Percentiles rank a stretch among this genome's conserved stretches.
Evolutionary conservation across 148 eudicot species (phyloP).

Genomic region (Hydrangea macrophylla): DNA sequence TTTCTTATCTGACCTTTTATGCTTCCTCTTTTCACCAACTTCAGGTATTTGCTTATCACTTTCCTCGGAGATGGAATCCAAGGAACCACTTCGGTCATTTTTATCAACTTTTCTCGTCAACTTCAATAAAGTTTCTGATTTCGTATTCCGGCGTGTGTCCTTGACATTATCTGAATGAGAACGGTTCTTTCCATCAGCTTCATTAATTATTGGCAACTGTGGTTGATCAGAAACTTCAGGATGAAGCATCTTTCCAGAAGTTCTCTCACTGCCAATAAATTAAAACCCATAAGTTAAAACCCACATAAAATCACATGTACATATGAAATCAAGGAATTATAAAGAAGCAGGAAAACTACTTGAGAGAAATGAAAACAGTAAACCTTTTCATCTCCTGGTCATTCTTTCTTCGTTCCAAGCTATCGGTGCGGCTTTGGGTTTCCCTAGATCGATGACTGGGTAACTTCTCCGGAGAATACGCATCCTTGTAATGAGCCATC

Average conservation of each 20-base stretch:
- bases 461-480: slow-evolving; percentile 37
- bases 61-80: slow-evolving; percentile 55
- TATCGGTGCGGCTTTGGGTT: slow-evolving; percentile 20
- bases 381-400: slow-evolving; percentile 44
- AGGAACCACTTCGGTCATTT: slow-evolving; percentile 41
- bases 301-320: neutral
- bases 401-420: slow-evolving; percentile 31
- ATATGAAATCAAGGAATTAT: neutral
- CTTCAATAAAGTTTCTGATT: slow-evolving; percentile 33
- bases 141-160: slow-evolving; percentile 17
- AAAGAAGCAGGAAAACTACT: neutral
- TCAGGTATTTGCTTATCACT: slow-evolving; percentile 46
- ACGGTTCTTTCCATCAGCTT: slow-evolving; percentile 34
- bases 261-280: slow-evolving; percentile 42
- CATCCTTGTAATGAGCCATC: slow-evolving; percentile 17
- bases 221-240: slow-evolving; percentile 26
- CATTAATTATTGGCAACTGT: slow-evolving; percentile 27
- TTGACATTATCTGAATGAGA: slow-evolving; percentile 31
- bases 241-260: slow-evolving; percentile 19
- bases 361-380: slow-evolving; percentile 8
- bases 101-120: slow-evolving; percentile 31
- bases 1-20: slow-evolving; percentile 48
- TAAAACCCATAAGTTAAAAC: no score
- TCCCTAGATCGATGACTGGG: slow-evolving; percentile 16
- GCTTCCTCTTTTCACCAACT: slow-evolving; percentile 64